Conservation (phyloP, 1,284 basidiomycete genomes). For the Xerocomus cyaneibrunnescens region DNA sequence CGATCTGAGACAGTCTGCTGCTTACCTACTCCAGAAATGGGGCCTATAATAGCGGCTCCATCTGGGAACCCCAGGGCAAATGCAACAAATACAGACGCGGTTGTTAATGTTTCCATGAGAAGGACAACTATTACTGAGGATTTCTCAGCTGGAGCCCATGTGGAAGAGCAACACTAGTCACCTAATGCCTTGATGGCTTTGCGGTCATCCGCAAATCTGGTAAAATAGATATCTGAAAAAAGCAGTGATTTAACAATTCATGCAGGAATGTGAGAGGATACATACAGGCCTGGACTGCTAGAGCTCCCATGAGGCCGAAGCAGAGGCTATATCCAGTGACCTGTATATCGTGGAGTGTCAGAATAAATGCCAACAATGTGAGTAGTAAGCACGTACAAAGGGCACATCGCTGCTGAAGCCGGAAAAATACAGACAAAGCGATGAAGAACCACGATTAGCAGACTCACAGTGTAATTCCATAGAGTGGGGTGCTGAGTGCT, state of each 20-base stretch:
- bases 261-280: too few species aligned
- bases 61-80: conserved; percentile 13
- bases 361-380: too few species aligned
- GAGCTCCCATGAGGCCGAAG: too few species aligned
- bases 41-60: neutral
- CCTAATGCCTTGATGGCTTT: conserved; percentile 8
- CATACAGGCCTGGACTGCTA: too few species aligned
- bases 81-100: conserved; percentile 6
- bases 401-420: neutral
- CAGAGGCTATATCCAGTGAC: too few species aligned
- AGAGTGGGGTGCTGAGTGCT: too few species aligned
- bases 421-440: too few species aligned
- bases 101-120: conserved; percentile 18
- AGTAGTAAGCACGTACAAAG: too few species aligned
- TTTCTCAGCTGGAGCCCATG: neutral
- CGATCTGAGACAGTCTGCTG: neutral
- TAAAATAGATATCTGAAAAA: conserved; percentile 13
- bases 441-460: too few species aligned
- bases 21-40: conserved; percentile 21
- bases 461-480: too few species aligned
- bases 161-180: neutral
- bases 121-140: conserved; percentile 14
- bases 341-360: too few species aligned
- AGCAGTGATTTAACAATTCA: too few species aligned
- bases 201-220: conserved; percentile 9